Conservation (phyloP, 2,329 filamentous ascomycete genomes). For the Metarhizium anisopliae region DNA sequence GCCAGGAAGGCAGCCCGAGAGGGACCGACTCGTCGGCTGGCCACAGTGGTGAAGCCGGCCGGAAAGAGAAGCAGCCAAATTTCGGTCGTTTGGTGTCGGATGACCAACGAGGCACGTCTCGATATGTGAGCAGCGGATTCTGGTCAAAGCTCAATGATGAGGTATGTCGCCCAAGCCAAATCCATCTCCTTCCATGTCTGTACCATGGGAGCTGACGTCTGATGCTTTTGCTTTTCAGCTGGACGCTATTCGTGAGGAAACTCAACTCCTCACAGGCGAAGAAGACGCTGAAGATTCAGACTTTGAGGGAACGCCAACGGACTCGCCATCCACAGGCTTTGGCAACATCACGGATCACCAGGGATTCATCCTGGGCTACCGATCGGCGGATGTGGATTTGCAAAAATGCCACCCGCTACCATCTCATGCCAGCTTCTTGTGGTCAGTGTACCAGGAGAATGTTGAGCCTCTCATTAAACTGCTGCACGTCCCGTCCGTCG, state of each 20-base stretch:
- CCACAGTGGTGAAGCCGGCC: conserved; percentile 22
- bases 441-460: conserved; percentile 64
- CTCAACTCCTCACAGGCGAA: conserved; percentile 34
- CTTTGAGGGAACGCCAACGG: conserved; percentile 46
- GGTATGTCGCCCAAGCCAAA: conserved; percentile 27
- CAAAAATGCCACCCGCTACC: conserved; percentile 54
- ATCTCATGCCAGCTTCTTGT: conserved; percentile 57
- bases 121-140: conserved; percentile 70
- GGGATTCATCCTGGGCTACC: conserved; percentile 64
- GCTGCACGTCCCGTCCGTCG: conserved; percentile 59
- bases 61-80: conserved; percentile 28
- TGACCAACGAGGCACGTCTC: conserved; percentile 56
- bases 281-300: conserved; percentile 46
- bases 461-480: conserved; percentile 67
- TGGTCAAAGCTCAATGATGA: conserved; percentile 71
- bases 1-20: conserved; percentile 13
- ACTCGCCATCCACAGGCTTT: conserved; percentile 25
- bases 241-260: conserved; percentile 38
- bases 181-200: not conserved
- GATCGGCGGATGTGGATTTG: conserved; percentile 60
- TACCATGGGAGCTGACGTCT: no score
- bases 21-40: conserved; percentile 19
- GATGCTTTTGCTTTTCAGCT: conserved; percentile 16
- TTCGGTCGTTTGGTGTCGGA: conserved; percentile 64
- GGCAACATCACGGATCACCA: conserved; percentile 47